Base-by-base conservation (phyloP, 352 stramenopile genomes). In the Phytophthora kernoviae region DNA sequence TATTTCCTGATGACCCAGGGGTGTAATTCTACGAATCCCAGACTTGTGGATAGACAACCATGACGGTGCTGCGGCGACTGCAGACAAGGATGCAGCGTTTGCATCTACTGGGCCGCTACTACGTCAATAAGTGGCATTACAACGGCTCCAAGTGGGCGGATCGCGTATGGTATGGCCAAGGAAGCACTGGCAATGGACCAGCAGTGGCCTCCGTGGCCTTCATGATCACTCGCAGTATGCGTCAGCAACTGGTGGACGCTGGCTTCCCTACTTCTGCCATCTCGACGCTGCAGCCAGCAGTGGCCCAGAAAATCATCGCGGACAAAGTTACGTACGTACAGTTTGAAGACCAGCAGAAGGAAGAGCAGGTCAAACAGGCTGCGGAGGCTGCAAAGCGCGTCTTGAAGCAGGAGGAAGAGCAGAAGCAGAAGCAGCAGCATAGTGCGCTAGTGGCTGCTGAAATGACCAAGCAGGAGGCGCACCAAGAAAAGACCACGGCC, bases 101-200 rank as follows among this genome's bases (percentile, higher is more conserved):
- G 80, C 73, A 88, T 11, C 70, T 89, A 49, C 65, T 93, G 20
- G 75, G 74, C 26, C 80, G 79, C 39, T 91, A 92, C 64, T 91
- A 93, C 68, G 54, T 77, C 30, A 93, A 93, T 52, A 93, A 90
- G 62, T 93, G 84, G 84, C 84, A 91, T 36, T 93, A 93, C 44
- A 80, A 92, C 55, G 82, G 77, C 17, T 79, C 73, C 41, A 94
- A 92, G 54, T 89, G 74, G 77, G 71, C 67, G 46, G 82, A 92
- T 46, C 73, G 82, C 43, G 65, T 91, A 17, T 90, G 81, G 82
- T 85, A 89, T 48, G 84, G 82, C 48, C 65, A 76, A 40, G 63
- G 67, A 2, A 79, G 76, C 42, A 75, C 68, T 17, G 62, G 65
- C n/a, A 65, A 65, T 8, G 51, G 75, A 1, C 65, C 74, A 20